A percentile compares a stretch with the other conserved stretches of the same genome.
Evolutionary conservation across 768 basidiomycete species (phyloP).

Genomic region (Agrocybe praecox): DNA sequence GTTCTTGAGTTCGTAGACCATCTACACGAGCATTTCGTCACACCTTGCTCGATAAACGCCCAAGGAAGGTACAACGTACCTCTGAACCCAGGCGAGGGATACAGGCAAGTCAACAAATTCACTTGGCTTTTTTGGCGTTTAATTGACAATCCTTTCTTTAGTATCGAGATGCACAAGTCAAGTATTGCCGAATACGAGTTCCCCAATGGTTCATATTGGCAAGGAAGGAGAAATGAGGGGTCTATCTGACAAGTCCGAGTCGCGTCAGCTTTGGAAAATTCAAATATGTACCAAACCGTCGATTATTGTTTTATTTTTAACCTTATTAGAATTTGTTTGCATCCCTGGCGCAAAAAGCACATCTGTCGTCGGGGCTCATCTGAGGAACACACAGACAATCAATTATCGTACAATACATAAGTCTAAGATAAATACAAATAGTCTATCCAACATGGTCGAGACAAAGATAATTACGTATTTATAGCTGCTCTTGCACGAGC

Average conservation of each 20-base stretch:
- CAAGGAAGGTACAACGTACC: constrained; percentile 91
- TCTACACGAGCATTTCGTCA: constrained; percentile 91
- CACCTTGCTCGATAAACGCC: constrained; percentile 85
- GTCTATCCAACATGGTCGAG: not conserved
- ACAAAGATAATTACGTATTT: constrained; percentile 3
- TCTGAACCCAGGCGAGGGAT: constrained; percentile 71
- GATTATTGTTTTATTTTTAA: no score
- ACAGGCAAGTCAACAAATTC: constrained; percentile 46
- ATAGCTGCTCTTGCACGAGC: constrained; percentile 38
- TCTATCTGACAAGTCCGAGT: no score
- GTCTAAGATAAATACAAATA: constrained; percentile 1
- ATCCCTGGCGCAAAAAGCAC: no score
- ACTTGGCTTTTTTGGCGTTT: not conserved
- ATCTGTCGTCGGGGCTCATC: no score
- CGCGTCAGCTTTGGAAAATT: no score
- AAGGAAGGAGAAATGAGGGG: constrained; percentile 8
- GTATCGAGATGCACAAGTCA: constrained; percentile 85
- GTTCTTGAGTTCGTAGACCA: constrained; percentile 92
- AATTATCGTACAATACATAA: no score
- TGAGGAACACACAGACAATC: no score
- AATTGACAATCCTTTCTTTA: constrained; percentile 30
- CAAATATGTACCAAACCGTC: no score
- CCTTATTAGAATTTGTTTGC: no score
- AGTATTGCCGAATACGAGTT: constrained; percentile 86
- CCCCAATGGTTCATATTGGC: constrained; percentile 87